These are phyloP conservation scores for Candida ascalaphidarum DNA, from an alignment of 805 yeast genomes.

Conservation along the genomic window DNA sequence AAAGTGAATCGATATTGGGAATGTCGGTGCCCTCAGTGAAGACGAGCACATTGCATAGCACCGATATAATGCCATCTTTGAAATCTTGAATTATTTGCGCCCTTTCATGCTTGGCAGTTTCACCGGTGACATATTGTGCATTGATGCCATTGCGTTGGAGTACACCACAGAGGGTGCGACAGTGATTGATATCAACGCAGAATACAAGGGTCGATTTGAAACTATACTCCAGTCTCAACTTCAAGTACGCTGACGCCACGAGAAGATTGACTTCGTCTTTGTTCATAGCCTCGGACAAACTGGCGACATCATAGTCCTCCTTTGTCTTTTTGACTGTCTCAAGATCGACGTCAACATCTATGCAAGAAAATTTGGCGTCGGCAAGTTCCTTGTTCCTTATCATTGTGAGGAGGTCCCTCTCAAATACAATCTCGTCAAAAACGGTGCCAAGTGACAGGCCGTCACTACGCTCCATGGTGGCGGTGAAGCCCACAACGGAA, in stretches of 20 bases:
- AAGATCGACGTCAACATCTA: slow-evolving; percentile 41
- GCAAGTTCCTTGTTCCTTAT: slow-evolving; percentile 61
- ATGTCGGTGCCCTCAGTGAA: slow-evolving; percentile 95
- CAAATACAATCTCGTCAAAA: slow-evolving; percentile 69
- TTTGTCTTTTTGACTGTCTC: slow-evolving; percentile 15
- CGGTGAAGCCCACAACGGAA: slow-evolving; percentile 77
- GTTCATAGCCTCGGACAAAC: slow-evolving; percentile 49
- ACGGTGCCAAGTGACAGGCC: slow-evolving; percentile 45
- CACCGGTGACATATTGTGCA: slow-evolving; percentile 66
- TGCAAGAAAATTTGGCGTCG: slow-evolving; percentile 57
- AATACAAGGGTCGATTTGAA: slow-evolving; percentile 66
- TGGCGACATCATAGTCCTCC: slow-evolving; percentile 48
- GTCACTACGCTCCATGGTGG: slow-evolving; percentile 79
- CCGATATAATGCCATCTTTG: slow-evolving; percentile 52
- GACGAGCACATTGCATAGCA: slow-evolving; percentile 79
- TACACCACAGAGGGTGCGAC: slow-evolving; percentile 40
- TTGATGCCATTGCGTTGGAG: slow-evolving; percentile 55
- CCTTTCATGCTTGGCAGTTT: slow-evolving; percentile 47
- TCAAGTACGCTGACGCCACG: slow-evolving; percentile 45
- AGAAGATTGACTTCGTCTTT: slow-evolving; percentile 45
- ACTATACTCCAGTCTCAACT: slow-evolving; percentile 19
- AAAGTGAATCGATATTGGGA: slow-evolving; percentile 76
- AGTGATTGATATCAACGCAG: slow-evolving; percentile 68
- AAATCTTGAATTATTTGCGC: slow-evolving; percentile 48
- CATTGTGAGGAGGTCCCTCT: slow-evolving; percentile 57